Evolutionary conservation across 495 filamentous ascomycete species (phyloP).

Genomic region (Aspergillus egyptiacus): DNA sequence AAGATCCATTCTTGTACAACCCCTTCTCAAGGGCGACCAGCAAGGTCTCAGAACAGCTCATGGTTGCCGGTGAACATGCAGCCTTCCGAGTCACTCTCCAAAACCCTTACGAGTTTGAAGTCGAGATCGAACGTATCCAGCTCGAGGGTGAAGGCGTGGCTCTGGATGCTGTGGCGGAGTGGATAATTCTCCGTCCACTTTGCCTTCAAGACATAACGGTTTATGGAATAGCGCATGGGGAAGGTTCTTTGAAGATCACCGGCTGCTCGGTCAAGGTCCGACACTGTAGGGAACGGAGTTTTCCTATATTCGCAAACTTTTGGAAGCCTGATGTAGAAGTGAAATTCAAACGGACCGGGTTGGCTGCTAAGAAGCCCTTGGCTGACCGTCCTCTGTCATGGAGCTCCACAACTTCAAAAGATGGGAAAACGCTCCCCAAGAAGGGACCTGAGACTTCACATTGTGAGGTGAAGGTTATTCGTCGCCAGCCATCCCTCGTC

Average conservation of each 20-base stretch:
- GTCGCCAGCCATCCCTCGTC: constrained; percentile 66
- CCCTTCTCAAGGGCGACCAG: constrained; percentile 69
- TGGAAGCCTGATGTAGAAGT: constrained; percentile 66
- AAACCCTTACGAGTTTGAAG: constrained; percentile 88
- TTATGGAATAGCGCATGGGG: constrained; percentile 55
- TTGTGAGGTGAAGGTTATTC: constrained; percentile 62
- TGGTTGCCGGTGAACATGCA: constrained; percentile 71
- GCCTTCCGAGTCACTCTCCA: constrained; percentile 78
- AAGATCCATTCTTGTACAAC: constrained; percentile 89
- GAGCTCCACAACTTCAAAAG: constrained; percentile 44
- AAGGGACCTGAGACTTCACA: constrained; percentile 31
- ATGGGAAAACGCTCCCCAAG: constrained; percentile 33
- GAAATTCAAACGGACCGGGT: constrained; percentile 70
- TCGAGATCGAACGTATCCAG: constrained; percentile 78
- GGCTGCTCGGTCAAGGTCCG: constrained; percentile 75
- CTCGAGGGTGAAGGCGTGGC: constrained; percentile 65
- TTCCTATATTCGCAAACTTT: constrained; percentile 71
- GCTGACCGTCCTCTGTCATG: constrained; percentile 50
- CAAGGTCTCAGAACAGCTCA: constrained; percentile 53
- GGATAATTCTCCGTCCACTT: constrained; percentile 67
- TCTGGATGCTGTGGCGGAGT: constrained; percentile 59
- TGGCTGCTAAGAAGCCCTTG: constrained; percentile 52
- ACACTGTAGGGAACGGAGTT: constrained; percentile 73
- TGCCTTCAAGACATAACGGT: constrained; percentile 73
- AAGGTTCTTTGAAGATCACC: constrained; percentile 64